These are phyloP conservation scores for Dryadomyces quercus-mongolicae DNA, from an alignment of 2,329 filamentous ascomycete species.

Conservation along the genomic window DNA sequence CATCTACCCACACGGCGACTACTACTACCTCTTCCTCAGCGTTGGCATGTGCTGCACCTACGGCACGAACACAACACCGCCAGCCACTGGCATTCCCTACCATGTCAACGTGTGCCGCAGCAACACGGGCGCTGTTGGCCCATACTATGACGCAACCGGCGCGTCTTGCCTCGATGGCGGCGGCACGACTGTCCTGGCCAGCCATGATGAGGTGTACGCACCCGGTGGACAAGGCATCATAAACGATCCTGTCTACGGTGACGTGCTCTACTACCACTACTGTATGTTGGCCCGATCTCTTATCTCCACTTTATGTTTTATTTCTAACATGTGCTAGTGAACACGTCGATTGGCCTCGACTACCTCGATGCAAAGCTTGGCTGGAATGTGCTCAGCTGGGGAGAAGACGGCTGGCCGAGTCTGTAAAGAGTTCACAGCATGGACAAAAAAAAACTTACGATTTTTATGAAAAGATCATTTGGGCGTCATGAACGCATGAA, in stretches of 20 bases:
- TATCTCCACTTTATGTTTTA: not conserved
- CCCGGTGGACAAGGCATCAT: conserved; percentile 52
- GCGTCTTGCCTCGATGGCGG: conserved; percentile 40
- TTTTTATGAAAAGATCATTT: no score
- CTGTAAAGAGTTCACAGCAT: not conserved
- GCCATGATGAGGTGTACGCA: conserved; percentile 45
- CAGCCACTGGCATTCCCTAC: conserved; percentile 36
- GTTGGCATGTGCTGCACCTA: conserved; percentile 28
- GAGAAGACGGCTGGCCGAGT: not conserved
- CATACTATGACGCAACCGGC: conserved; percentile 45
- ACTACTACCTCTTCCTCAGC: conserved; percentile 55
- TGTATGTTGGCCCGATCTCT: conserved; percentile 23
- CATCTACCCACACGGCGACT: conserved; percentile 40
- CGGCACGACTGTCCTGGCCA: conserved; percentile 44
- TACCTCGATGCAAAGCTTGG: not conserved
- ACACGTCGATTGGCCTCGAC: not conserved
- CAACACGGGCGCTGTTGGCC: conserved; percentile 33
- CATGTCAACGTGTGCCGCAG: conserved; percentile 54
- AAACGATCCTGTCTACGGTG: conserved; percentile 29
- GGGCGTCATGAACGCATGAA: no score
- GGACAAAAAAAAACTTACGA: no score
- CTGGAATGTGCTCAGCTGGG: not conserved
- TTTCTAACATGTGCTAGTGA: not conserved
- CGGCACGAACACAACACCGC: not conserved
- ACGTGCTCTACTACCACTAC: conserved; percentile 50